Percentiles rank a stretch among this genome's conserved stretches.
Evolutionary conservation across 108 stramenopile genomes (phyloP).

Genomic region (Pseudonitzschia pungens): DNA sequence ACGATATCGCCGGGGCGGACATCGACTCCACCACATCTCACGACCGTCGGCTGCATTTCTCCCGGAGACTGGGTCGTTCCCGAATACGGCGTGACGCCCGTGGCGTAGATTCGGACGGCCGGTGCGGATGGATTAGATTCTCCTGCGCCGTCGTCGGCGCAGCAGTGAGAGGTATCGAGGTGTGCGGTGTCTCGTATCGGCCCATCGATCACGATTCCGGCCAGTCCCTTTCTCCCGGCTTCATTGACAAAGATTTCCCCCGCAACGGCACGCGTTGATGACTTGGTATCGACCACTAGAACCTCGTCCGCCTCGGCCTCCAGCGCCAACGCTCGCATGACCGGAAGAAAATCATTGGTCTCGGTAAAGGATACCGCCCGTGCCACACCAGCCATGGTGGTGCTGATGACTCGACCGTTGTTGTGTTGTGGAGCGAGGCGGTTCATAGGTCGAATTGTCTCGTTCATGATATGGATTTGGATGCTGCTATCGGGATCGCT

Average conservation of each 20-base stretch:
- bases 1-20: constrained; percentile 54
- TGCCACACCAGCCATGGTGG: constrained; percentile 32
- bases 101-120: constrained; percentile 25
- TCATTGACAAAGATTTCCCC: constrained; percentile 48
- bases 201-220: constrained; percentile 54
- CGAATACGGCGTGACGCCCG: constrained; percentile 45
- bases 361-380: constrained; percentile 42
- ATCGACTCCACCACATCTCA: constrained; percentile 42
- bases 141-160: background rate
- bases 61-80: constrained; percentile 50
- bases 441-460: constrained; percentile 7
- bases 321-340: constrained; percentile 39
- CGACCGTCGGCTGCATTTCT: constrained; percentile 33
- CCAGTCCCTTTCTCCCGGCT: constrained; percentile 39
- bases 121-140: background rate
- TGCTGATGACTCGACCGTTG: background rate
- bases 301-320: constrained; percentile 34
- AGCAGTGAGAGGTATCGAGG: constrained; percentile 12
- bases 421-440: background rate
- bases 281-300: constrained; percentile 42
- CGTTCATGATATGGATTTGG: background rate
- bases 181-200: constrained; percentile 47
- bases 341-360: constrained; percentile 54
- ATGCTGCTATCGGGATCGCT: background rate
- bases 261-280: constrained; percentile 54